These are phyloP conservation scores for Fusarium sp. DNA, from an alignment of 2,329 filamentous ascomycete genomes.

Conservation along the genomic window DNA sequence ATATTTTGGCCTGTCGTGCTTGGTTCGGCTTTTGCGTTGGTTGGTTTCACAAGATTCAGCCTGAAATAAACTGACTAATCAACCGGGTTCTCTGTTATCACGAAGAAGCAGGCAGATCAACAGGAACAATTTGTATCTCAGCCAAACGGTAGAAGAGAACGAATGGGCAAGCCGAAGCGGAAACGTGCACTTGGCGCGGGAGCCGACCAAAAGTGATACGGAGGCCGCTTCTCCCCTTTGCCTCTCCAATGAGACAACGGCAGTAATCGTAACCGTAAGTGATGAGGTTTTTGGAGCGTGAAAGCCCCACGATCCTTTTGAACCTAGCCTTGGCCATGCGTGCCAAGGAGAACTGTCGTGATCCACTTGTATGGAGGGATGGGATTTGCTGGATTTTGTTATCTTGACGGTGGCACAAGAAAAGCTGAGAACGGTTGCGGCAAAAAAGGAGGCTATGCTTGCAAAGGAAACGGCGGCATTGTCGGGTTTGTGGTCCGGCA, in stretches of 20 bases:
- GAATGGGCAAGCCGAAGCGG: background rate
- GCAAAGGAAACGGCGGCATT: slow-evolving; percentile 18
- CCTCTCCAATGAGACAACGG: slow-evolving; percentile 34
- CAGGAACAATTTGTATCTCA: background rate
- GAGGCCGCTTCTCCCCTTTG: background rate
- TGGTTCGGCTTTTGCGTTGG: background rate
- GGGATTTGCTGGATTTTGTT: slow-evolving; percentile 22
- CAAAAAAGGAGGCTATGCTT: slow-evolving; percentile 9
- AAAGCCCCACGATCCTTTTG: background rate
- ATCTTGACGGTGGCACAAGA: slow-evolving; percentile 14
- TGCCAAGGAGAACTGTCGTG: slow-evolving; percentile 13
- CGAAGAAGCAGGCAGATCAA: background rate
- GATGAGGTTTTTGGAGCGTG: background rate
- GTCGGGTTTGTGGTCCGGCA: slow-evolving; percentile 26
- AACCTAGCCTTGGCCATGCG: background rate
- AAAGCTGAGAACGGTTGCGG: background rate
- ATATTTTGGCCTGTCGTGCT: slow-evolving; percentile 4
- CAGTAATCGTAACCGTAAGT: slow-evolving; percentile 4
- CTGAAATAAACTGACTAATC: slow-evolving; percentile 17
- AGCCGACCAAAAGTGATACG: slow-evolving; percentile 21
- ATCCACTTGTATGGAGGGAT: background rate
- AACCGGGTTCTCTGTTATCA: background rate
- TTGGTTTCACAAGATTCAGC: slow-evolving; percentile 17
- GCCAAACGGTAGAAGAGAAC: background rate
- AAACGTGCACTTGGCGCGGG: slow-evolving; percentile 27